Evolutionary conservation across 768 basidiomycete species (phyloP), one percentile per base, ranked within the genome.

Genomic region (Pleurotus pulmonarius): DNA sequence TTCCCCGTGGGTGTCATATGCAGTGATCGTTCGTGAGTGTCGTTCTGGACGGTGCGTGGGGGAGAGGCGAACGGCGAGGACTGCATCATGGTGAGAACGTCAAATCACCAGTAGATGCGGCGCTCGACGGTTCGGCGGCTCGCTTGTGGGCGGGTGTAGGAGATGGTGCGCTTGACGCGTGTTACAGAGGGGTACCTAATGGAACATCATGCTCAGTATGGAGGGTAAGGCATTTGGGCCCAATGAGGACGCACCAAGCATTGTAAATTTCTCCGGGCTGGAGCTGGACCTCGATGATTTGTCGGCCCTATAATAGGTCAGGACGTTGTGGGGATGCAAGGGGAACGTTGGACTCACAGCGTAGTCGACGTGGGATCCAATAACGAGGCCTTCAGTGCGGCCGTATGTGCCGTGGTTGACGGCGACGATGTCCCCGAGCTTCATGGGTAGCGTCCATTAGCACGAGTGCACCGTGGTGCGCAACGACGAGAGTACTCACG

Each of bases 381-480:
- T 73, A 61, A 93, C 91, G 56, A 92, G 80, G 51, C 92, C 92
- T 67, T 94, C 91, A 64, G 79, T 82, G 60, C 81, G 77, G 63
- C 86, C 87, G 58, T 78, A 78, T 26, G 70, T 52, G 39, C 82
- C 82, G 65, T 89, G 80, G 64, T 83, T 79, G 65, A 92, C 86
- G 56, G 87, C 78, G 70, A 93, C 90, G 66, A 92, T 78, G 69
- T 93, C 91, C 59, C 90, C 91, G 54, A 89, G 82, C 87, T 90
- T 43, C n/a, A 37, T 16, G 38, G 12, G 13, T 16, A 29, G 49
- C 18, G 56, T 20, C 26, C 57, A 7, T 45, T 26, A 34, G 48
- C 43, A 45, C 12, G 5, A 16, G n/a, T 25, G 37, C 39, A 24
- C 15, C 15, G 25, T 7, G 5, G 54, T 11, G 49, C 49, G 45